Percentiles rank a stretch among this genome's conserved stretches.
Conservation (phyloP, 2,329 filamentous ascomycete genomes). For the Microdochium paspali region DNA sequence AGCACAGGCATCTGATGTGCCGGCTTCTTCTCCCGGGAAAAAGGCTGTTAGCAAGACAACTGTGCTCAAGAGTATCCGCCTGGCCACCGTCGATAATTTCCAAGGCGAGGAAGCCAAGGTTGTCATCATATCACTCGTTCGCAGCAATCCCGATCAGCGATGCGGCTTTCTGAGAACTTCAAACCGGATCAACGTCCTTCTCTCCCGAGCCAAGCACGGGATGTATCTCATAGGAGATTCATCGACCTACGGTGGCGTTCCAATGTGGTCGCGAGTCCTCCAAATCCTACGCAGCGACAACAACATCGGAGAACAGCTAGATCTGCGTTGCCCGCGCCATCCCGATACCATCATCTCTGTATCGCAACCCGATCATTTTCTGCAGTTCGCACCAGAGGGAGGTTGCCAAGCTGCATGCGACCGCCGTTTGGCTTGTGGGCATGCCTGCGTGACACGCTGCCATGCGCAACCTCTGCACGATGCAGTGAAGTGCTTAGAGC, state of each 20-base stretch:
- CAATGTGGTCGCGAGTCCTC: slow-evolving; percentile 56
- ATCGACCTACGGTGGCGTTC: slow-evolving; percentile 42
- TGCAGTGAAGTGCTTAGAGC: slow-evolving; percentile 32
- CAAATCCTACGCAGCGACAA: slow-evolving; percentile 33
- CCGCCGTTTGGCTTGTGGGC: slow-evolving; percentile 36
- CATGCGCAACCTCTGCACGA: slow-evolving; percentile 37
- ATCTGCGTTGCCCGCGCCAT: slow-evolving; percentile 53
- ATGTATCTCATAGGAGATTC: slow-evolving; percentile 65
- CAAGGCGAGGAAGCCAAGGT: slow-evolving; percentile 70
- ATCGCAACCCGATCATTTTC: slow-evolving; percentile 47
- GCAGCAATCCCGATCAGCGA: slow-evolving; percentile 50
- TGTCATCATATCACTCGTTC: slow-evolving; percentile 59
- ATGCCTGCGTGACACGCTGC: slow-evolving; percentile 33
- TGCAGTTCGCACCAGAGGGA: slow-evolving; percentile 47
- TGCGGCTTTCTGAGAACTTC: slow-evolving; percentile 57
- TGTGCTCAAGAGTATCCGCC: slow-evolving; percentile 36
- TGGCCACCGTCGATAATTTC: slow-evolving; percentile 67
- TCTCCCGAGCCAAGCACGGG: slow-evolving; percentile 58
- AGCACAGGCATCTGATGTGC: slow-evolving; percentile 3
- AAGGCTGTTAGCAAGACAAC: slow-evolving; percentile 23
- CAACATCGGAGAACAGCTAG: slow-evolving; percentile 39
- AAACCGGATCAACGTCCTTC: slow-evolving; percentile 61
- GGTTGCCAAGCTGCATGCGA: slow-evolving; percentile 47
- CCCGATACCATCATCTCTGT: slow-evolving; percentile 38
- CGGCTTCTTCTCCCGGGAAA: not conserved